Evolutionary conservation across 345 rosid genomes (phyloP), one percentile per base, ranked within the genome.

Genomic region (Acer saccharum): DNA sequence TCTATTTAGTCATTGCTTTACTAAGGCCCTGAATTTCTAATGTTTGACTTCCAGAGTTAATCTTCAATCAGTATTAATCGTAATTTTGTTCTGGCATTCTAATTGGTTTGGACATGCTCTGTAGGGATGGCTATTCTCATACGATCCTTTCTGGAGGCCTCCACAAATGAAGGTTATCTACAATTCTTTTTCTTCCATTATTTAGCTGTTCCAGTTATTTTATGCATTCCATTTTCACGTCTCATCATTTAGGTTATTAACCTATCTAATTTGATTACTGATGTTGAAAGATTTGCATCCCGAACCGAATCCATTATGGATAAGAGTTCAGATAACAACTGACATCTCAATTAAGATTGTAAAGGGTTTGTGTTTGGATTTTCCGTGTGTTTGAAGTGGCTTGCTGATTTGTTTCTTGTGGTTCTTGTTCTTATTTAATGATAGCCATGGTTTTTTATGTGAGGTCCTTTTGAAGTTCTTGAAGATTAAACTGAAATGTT

Each of bases 121-220:
- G 61, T 71, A 91, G 95, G 95, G 95, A 10, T 91, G 95, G 95
- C 81, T 91, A 73, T 91, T 91, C 78, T 88, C 92, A 67, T 87
- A 91, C 76, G 95, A 91, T 84, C 91, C 93, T 65, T 91, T 91
- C 80, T 91, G 95, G 93, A 86, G 87, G 84, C 95, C 93, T 76
- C 88, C 89, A 58, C 93, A 91, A 83, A 88, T 86, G 93, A 91
- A 89, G 92, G 95, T 91, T 54, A 52, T 82, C 44, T 72, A 43
- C 54, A 68, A 16, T 77, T 69, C 66, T 72, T 65, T 18, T 46
- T 67, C 32, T 43, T 43, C 58, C 27, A 43, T 44, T 43, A 20
- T 70, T 77, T 64, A 50, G 66, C 66, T 67, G 23, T 60, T 60
- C 20, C 39, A 14, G 52, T 44, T 61, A 35, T n/a, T 64, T 52